phyloP scores from a whole-genome alignment of 192 early-diverging fungal species.

The Paraglomus brasilianum region DNA sequence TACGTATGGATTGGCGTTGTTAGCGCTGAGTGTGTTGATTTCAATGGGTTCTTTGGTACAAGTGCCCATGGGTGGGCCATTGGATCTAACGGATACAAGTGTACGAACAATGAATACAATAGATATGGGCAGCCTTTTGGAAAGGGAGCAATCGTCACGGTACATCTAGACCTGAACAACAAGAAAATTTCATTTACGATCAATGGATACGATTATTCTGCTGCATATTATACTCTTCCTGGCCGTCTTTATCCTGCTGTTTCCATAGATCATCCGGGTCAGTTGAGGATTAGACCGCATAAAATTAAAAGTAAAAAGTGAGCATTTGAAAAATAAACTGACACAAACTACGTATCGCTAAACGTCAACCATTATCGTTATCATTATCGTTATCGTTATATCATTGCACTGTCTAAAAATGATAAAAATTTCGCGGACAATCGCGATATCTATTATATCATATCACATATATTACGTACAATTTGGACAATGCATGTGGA shows the following conservation, averaged over 20 bases:
- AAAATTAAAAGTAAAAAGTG: not conserved
- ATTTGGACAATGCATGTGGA: too few species aligned
- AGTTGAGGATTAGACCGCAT: conserved; percentile 1
- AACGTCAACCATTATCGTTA: too few species aligned
- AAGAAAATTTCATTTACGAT: conserved; percentile 12
- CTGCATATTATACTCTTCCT: conserved; percentile 1
- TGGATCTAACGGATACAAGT: not conserved
- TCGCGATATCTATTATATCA: too few species aligned
- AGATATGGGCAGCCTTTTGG: not conserved
- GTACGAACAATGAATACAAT: too few species aligned
- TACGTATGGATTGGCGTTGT: conserved; percentile 4
- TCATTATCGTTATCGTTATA: too few species aligned
- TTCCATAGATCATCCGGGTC: conserved; percentile 1
- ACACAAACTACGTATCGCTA: too few species aligned
- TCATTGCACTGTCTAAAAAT: too few species aligned
- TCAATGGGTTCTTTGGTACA: not conserved
- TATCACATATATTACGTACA: too few species aligned
- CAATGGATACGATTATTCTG: not conserved
- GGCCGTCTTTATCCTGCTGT: conserved; percentile 23
- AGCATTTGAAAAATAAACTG: too few species aligned
- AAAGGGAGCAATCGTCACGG: conserved; percentile 4
- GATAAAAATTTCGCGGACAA: too few species aligned
- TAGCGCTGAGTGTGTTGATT: not conserved
- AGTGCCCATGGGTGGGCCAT: not conserved
- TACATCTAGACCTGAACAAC: conserved; percentile 21